Conservation (phyloP, 1,284 basidiomycete genomes). For the Polyporus tsugae region DNA sequence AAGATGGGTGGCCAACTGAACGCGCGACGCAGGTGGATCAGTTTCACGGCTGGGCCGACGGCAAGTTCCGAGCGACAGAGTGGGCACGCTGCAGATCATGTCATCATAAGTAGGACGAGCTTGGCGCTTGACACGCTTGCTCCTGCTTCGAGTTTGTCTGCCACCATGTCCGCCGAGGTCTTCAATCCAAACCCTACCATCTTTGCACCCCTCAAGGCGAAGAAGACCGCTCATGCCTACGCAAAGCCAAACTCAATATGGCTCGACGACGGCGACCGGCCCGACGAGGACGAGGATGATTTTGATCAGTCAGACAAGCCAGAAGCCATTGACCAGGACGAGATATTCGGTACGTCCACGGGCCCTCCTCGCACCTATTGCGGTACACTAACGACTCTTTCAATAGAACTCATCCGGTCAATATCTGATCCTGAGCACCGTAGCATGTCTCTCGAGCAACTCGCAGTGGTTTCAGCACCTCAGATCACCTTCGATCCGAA, state of each 20-base stretch:
- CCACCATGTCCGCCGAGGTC: slow-evolving; percentile 42
- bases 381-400: neutral
- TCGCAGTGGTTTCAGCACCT: slow-evolving; percentile 92
- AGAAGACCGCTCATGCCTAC: slow-evolving; percentile 31
- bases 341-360: slow-evolving; percentile 56
- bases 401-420: slow-evolving; percentile 85
- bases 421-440: slow-evolving; percentile 99
- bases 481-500: slow-evolving; percentile 79
- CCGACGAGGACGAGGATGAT: slow-evolving; percentile 35
- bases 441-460: slow-evolving; percentile 93
- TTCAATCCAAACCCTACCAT: slow-evolving; percentile 50
- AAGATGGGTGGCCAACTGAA: slow-evolving; percentile 13
- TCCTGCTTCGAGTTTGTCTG: neutral
- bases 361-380: too few relatives aligned
- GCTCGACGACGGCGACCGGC: slow-evolving; percentile 41
- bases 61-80: slow-evolving; percentile 25
- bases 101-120: neutral
- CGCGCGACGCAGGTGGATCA: slow-evolving; percentile 15
- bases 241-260: slow-evolving; percentile 43
- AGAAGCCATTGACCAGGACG: slow-evolving; percentile 60
- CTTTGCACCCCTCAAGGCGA: slow-evolving; percentile 41
- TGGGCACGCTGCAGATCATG: slow-evolving; percentile 7
- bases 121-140: neutral
- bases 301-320: slow-evolving; percentile 39
- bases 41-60: slow-evolving; percentile 11